Percentiles rank a stretch among this genome's conserved stretches.
phyloP scores from a whole-genome alignment of 192 early-diverging fungal species.

The Podila epigama region DNA sequence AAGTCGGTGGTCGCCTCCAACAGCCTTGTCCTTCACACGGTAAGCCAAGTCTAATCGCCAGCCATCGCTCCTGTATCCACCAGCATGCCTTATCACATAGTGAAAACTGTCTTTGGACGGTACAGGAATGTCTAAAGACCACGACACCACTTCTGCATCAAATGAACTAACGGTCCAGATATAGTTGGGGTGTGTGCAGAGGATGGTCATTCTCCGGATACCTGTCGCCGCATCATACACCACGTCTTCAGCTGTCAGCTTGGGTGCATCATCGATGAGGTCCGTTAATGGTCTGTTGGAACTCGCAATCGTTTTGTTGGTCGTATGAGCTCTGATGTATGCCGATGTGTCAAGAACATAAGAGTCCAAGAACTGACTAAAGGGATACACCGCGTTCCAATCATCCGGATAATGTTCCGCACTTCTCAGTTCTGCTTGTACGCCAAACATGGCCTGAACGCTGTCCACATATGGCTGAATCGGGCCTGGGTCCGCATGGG shows the following conservation, averaged over 20 bases:
- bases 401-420: conserved; percentile 50
- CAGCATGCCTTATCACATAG: conserved; percentile 56
- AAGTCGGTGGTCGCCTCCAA: conserved; percentile 37
- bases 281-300: conserved; percentile 19
- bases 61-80: conserved; percentile 54
- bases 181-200: conserved; percentile 54
- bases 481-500: conserved; percentile 66
- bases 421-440: conserved; percentile 27
- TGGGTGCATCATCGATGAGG: conserved; percentile 35
- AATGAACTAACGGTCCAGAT: conserved; percentile 73
- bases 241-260: conserved; percentile 47
- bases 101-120: conserved; percentile 49
- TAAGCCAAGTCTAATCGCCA: conserved; percentile 54
- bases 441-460: conserved; percentile 51
- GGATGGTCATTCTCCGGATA: conserved; percentile 54
- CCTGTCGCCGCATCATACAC: conserved; percentile 55
- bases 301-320: conserved; percentile 19
- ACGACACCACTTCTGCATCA: conserved; percentile 63
- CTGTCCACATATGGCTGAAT: conserved; percentile 51
- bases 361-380: conserved; percentile 63
- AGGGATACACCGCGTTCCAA: conserved; percentile 71
- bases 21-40: conserved; percentile 13
- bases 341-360: conserved; percentile 56
- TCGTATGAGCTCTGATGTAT: conserved; percentile 53
- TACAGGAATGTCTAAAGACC: conserved; percentile 56